phyloP scores from a whole-genome alignment of 192 early-diverging fungal genomes.

The Lobosporangium transversale region DNA sequence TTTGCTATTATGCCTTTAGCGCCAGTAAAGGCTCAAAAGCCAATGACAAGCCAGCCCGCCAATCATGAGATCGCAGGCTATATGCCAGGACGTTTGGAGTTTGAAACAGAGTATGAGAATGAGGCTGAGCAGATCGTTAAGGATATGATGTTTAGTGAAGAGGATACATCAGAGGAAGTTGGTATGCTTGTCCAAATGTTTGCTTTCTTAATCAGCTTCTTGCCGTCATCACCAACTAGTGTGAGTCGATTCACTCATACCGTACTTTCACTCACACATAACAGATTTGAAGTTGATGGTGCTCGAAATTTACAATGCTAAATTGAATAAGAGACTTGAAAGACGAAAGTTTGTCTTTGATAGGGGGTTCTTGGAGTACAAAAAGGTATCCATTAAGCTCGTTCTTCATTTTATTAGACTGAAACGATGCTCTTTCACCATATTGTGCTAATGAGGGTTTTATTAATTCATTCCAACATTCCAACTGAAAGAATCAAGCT shows the following conservation, averaged over 20 bases:
- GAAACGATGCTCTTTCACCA: background rate
- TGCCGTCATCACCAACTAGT: too few relatives aligned
- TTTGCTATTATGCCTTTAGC: background rate
- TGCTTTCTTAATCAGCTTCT: background rate
- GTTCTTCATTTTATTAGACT: too few relatives aligned
- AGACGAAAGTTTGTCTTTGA: conserved; percentile 92
- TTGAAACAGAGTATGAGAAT: conserved; percentile 96
- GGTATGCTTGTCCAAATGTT: conserved; percentile 50
- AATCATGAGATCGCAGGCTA: conserved; percentile 98
- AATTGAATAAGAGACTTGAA: conserved; percentile 82
- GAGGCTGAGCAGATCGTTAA: conserved; percentile 96
- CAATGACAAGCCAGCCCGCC: conserved; percentile 84
- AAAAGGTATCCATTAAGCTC: conserved; percentile 59
- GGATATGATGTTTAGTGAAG: conserved; percentile 91
- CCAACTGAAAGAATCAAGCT: conserved; percentile 58
- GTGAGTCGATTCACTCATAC: too few relatives aligned
- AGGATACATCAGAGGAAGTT: conserved; percentile 85
- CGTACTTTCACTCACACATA: background rate
- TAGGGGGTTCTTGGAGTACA: conserved; percentile 87
- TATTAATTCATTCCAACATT: background rate
- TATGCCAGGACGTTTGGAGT: conserved; percentile 97
- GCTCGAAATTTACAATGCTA: conserved; percentile 92
- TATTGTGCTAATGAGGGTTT: too few relatives aligned
- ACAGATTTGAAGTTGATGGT: conserved; percentile 88
- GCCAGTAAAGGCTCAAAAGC: conserved; percentile 52